These are phyloP conservation scores for Isabelozyma pseudorhagii DNA, from an alignment of 805 yeast genomes.

Conservation along the genomic window DNA sequence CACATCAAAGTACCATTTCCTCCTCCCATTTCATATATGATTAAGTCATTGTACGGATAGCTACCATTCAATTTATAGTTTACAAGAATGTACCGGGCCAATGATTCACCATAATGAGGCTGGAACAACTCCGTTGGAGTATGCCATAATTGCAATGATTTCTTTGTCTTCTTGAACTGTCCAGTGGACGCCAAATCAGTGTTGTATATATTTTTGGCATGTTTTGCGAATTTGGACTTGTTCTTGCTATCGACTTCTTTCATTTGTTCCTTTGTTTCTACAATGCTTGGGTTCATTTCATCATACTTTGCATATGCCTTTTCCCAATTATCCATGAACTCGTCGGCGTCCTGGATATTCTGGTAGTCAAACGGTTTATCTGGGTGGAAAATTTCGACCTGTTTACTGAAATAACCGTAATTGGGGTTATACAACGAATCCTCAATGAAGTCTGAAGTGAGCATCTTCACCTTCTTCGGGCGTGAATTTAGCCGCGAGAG, in stretches of 20 bases:
- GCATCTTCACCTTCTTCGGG: conserved; percentile 66
- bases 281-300: conserved; percentile 8
- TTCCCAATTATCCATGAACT: conserved; percentile 68
- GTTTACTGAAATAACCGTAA: conserved; percentile 79
- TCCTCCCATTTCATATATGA: conserved; percentile 85
- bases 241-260: not conserved
- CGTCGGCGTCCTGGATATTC: conserved; percentile 58
- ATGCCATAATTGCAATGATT: conserved; percentile 75
- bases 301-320: conserved; percentile 56
- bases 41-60: conserved; percentile 68
- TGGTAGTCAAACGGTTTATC: conserved; percentile 62
- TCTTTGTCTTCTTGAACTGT: conserved; percentile 19
- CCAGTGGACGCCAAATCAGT: conserved; percentile 14
- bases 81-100: conserved; percentile 74
- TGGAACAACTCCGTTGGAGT: conserved; percentile 85
- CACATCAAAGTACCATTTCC: conserved; percentile 87
- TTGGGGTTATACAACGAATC: conserved; percentile 78
- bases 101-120: conserved; percentile 81
- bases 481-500: conserved; percentile 36
- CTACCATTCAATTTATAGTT: conserved; percentile 62
- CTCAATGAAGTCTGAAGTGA: conserved; percentile 77
- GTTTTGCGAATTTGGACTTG: conserved; percentile 23
- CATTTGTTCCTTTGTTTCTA: conserved; percentile 8
- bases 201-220: conserved; percentile 23
- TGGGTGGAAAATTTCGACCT: conserved; percentile 74